phyloP scores from a whole-genome alignment of 2,329 filamentous ascomycete species.

The Penicillium sp. region DNA sequence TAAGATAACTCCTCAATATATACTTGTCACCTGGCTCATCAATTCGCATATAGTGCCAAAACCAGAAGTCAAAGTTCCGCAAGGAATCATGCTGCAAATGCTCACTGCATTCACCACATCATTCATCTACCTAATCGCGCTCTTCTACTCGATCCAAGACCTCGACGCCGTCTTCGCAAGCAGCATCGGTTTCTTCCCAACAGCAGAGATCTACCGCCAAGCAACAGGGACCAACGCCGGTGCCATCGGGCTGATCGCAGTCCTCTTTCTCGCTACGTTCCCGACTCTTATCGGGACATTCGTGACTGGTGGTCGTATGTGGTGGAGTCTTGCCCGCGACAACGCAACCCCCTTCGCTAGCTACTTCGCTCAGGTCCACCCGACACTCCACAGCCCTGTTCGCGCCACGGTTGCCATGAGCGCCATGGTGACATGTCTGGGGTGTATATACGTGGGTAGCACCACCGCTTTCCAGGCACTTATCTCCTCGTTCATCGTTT shows the following conservation, averaged over 20 bases:
- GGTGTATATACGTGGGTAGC: slow-evolving; percentile 60
- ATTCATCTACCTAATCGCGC: slow-evolving; percentile 47
- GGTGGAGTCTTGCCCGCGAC: slow-evolving; percentile 57
- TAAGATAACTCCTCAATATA: slow-evolving; percentile 3
- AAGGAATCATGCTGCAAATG: slow-evolving; percentile 44
- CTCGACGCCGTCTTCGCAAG: slow-evolving; percentile 51
- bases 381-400: slow-evolving; percentile 48
- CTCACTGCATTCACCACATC: slow-evolving; percentile 40
- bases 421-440: slow-evolving; percentile 51
- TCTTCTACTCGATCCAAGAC: slow-evolving; percentile 30
- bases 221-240: slow-evolving; percentile 50
- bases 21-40: too few species aligned
- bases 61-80: slow-evolving; percentile 37
- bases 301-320: slow-evolving; percentile 53
- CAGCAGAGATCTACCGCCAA: slow-evolving; percentile 61
- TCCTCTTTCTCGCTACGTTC: slow-evolving; percentile 51
- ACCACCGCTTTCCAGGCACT: slow-evolving; percentile 63
- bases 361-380: slow-evolving; percentile 46
- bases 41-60: slow-evolving; percentile 25
- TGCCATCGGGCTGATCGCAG: slow-evolving; percentile 48
- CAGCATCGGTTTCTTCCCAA: slow-evolving; percentile 48
- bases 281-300: slow-evolving; percentile 50
- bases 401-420: slow-evolving; percentile 52
- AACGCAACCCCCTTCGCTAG: slow-evolving; percentile 50
- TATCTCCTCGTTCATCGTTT: slow-evolving; percentile 55